Conservation (phyloP, 2,329 filamentous ascomycete species). For the Claviceps sp. region DNA sequence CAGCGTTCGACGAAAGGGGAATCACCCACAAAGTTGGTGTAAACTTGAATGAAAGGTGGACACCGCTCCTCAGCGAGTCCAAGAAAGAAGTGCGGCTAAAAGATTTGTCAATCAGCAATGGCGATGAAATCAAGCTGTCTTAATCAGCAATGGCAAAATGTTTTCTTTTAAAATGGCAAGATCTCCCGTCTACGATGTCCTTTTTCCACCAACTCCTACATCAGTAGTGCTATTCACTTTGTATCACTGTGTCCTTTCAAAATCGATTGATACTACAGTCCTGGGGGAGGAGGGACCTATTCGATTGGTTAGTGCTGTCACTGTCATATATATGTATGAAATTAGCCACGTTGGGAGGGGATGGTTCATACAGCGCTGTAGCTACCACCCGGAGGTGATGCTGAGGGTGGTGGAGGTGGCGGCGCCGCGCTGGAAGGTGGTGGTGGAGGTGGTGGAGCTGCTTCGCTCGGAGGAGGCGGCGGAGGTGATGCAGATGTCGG, state of each 20-base stretch:
- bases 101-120: slow-evolving; percentile 1
- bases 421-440: slow-evolving; percentile 35
- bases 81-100: neutral
- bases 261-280: slow-evolving; percentile 24
- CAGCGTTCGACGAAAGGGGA: neutral
- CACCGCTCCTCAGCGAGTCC: neutral
- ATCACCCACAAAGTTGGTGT: neutral
- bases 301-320: neutral
- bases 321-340: neutral
- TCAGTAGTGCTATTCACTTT: slow-evolving; percentile 3
- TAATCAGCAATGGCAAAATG: neutral
- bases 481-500: slow-evolving; percentile 39
- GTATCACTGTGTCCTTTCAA: slow-evolving; percentile 1
- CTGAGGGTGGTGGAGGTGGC: slow-evolving; percentile 35
- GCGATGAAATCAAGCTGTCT: neutral
- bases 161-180: neutral
- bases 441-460: slow-evolving; percentile 43
- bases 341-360: neutral
- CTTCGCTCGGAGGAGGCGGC: slow-evolving; percentile 44
- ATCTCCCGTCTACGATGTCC: neutral
- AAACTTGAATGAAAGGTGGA: neutral
- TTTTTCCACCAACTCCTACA: slow-evolving; percentile 1
- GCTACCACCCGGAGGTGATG: slow-evolving; percentile 37
- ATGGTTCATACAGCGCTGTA: slow-evolving; percentile 49
- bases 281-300: slow-evolving; percentile 43